phyloP scores from a whole-genome alignment of 768 basidiomycete genomes.

The Pulveroboletus frians region DNA sequence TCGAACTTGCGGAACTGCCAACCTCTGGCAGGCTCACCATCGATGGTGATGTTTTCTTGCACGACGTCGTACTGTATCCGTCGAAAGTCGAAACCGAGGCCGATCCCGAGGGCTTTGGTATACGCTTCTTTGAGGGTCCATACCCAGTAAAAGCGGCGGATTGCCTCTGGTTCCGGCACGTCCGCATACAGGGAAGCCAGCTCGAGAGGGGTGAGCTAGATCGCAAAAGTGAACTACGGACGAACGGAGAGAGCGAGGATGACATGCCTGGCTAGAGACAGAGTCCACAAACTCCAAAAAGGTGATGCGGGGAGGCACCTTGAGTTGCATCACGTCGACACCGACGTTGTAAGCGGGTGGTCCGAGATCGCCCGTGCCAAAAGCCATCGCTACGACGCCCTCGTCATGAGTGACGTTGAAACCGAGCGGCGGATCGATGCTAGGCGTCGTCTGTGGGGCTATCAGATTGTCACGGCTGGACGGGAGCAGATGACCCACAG shows the following conservation, averaged over 20 bases:
- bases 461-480: constrained; percentile 1
- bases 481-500: constrained; percentile 40
- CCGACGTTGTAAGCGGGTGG: constrained; percentile 59
- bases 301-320: constrained; percentile 53
- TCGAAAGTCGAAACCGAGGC: constrained; percentile 76
- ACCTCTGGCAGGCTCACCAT: constrained; percentile 49
- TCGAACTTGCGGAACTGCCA: constrained; percentile 69
- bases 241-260: background rate
- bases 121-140: constrained; percentile 94
- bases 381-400: constrained; percentile 63
- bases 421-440: constrained; percentile 51
- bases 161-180: constrained; percentile 43
- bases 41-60: constrained; percentile 50
- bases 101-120: constrained; percentile 80
- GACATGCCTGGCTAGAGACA: constrained; percentile 58
- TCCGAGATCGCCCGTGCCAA: constrained; percentile 41
- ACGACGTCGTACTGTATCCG: constrained; percentile 67
- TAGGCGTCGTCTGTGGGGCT: constrained; percentile 39
- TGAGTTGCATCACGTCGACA: constrained; percentile 78
- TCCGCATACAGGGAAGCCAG: constrained; percentile 31
- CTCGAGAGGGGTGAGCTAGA: constrained; percentile 40
- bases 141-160: constrained; percentile 70
- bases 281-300: constrained; percentile 57
- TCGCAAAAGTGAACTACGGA: constrained; percentile 7
- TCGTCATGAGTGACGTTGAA: constrained; percentile 85